Percentiles rank a stretch among this genome's conserved stretches.
Evolutionary conservation across 495 filamentous ascomycete genomes (phyloP).

Genomic region (Xylaria bambusicola): DNA sequence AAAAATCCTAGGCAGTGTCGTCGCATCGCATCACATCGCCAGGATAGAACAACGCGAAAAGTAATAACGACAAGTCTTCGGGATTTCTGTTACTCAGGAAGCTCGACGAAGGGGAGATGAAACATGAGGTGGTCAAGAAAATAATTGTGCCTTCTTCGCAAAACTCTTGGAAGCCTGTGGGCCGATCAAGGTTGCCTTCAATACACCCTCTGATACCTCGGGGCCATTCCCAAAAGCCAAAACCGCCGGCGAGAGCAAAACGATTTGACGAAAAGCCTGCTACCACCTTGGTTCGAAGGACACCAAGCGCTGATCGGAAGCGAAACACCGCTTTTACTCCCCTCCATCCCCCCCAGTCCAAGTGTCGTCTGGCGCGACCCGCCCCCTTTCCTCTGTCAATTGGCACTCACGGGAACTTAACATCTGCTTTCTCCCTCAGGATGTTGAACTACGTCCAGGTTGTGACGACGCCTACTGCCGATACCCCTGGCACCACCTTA

Average conservation of each 20-base stretch:
- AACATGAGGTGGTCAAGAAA: neutral
- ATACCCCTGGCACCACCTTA: slow-evolving; percentile 80
- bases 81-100: neutral
- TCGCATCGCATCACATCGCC: too few species aligned
- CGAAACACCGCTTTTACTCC: slow-evolving; percentile 8
- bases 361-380: neutral
- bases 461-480: slow-evolving; percentile 80
- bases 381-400: too few species aligned
- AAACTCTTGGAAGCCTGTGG: too few species aligned
- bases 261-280: neutral
- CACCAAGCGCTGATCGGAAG: neutral
- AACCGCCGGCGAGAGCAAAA: neutral
- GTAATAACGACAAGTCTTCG: neutral
- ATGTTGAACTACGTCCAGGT: slow-evolving; percentile 77
- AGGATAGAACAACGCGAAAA: neutral
- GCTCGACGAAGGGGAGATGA: slow-evolving; percentile 16
- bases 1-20: too few species aligned
- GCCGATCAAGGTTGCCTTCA: too few species aligned
- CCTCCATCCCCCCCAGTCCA: neutral
- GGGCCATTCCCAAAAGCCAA: too few species aligned
- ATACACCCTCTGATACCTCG: too few species aligned
- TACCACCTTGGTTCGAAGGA: neutral
- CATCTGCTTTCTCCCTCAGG: slow-evolving; percentile 9
- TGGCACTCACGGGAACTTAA: too few species aligned
- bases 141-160: neutral